phyloP scores from a whole-genome alignment of 1,284 basidiomycete species.

The Xerocomus nothofagi region DNA sequence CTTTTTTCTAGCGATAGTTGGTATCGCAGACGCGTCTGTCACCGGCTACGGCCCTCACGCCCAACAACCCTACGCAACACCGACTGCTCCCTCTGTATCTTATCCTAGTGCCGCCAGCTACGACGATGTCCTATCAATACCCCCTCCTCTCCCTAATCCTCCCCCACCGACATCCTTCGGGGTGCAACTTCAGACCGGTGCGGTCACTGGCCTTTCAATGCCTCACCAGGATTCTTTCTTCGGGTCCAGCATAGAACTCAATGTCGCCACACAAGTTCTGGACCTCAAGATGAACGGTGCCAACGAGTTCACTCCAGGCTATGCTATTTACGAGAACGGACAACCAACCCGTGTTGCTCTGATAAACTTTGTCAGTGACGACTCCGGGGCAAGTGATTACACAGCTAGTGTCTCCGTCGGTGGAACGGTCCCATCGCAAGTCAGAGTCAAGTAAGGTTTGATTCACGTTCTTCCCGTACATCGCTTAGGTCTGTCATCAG shows the following conservation, averaged over 20 bases:
- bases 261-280: conserved; percentile 51
- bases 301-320: conserved; percentile 62
- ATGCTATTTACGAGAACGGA: conserved; percentile 69
- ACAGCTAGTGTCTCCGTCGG: conserved; percentile 47
- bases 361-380: conserved; percentile 67
- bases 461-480: not conserved
- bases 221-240: conserved; percentile 56
- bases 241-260: conserved; percentile 59
- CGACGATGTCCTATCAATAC: conserved; percentile 41
- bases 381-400: conserved; percentile 50
- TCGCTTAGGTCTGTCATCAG: conserved; percentile 30
- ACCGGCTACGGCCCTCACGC: conserved; percentile 35
- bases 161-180: conserved; percentile 41
- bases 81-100: conserved; percentile 32
- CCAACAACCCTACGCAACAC: conserved; percentile 30
- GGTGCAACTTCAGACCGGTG: conserved; percentile 42
- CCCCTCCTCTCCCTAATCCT: conserved; percentile 46
- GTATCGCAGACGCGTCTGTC: conserved; percentile 19
- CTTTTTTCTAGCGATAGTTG: conserved; percentile 21
- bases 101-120: conserved; percentile 47
- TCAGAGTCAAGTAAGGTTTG: conserved; percentile 55
- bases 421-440: conserved; percentile 42
- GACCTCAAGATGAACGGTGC: conserved; percentile 54
- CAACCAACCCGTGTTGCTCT: conserved; percentile 57
- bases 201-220: conserved; percentile 48